phyloP scores from a whole-genome alignment of 1,139 yeast genomes.

The Yamadazyma sp. region DNA sequence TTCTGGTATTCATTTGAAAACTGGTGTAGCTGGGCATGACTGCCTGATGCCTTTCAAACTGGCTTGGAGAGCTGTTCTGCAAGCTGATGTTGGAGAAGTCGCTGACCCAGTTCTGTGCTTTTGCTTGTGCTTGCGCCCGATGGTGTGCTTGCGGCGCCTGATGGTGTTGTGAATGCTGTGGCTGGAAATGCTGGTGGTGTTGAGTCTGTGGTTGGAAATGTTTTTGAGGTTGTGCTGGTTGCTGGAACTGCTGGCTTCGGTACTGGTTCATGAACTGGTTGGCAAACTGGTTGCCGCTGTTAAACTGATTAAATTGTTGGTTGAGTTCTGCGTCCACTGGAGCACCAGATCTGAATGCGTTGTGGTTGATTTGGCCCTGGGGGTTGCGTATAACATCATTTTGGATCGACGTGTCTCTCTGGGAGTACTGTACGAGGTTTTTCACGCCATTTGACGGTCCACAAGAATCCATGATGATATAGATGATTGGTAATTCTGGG shows the following conservation, averaged over 20 bases:
- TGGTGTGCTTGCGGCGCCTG: conserved; percentile 11
- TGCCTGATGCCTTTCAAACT: too few relatives aligned
- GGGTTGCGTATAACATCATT: conserved; percentile 21
- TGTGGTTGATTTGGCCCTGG: conserved; percentile 2
- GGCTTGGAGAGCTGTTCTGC: conserved; percentile 2
- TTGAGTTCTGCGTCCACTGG: conserved; percentile 29
- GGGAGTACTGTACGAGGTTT: conserved; percentile 33
- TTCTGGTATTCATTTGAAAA: conserved; percentile 9
- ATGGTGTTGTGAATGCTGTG: conserved; percentile 14
- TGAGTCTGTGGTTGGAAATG: not conserved
- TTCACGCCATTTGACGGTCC: conserved; percentile 40
- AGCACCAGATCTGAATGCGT: conserved; percentile 11
- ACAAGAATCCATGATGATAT: conserved; percentile 33
- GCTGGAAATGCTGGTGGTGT: conserved; percentile 3
- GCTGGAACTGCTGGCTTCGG: conserved; percentile 6
- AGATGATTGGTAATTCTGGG: conserved; percentile 1
- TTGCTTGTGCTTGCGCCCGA: conserved; percentile 12
- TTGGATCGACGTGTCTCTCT: conserved; percentile 33
- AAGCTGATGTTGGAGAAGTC: conserved; percentile 33
- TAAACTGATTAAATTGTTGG: conserved; percentile 36
- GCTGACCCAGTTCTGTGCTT: conserved; percentile 28
- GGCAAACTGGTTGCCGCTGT: conserved; percentile 20
- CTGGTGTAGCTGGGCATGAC: not conserved
- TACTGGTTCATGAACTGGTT: conserved; percentile 20
- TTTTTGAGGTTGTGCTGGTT: not conserved